Percentiles rank a stretch among this genome's conserved stretches.
phyloP scores from a whole-genome alignment of 345 rosid genomes.

The Passiflora organensis region DNA sequence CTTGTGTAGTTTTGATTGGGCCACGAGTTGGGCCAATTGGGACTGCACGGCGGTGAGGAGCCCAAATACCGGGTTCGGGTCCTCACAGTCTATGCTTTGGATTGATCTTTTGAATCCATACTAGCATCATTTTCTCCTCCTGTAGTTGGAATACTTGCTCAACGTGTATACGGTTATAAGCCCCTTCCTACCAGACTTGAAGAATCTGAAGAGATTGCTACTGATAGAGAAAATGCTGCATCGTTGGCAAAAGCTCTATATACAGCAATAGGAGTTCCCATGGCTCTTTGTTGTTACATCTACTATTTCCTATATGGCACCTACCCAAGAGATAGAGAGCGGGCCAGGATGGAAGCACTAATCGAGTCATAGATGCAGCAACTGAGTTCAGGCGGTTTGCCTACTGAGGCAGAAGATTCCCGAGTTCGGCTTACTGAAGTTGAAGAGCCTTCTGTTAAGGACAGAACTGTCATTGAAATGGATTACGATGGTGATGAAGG shows the following conservation, averaged over 20 bases:
- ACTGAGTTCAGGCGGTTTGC: conserved; percentile 10
- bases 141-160: conserved; percentile 71
- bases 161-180: conserved; percentile 71
- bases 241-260: conserved; percentile 78
- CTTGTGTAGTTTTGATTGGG: too few relatives aligned
- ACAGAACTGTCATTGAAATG: conserved; percentile 18
- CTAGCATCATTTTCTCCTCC: conserved; percentile 91
- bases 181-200: conserved; percentile 49
- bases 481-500: conserved; percentile 22
- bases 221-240: conserved; percentile 69
- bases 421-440: conserved; percentile 4
- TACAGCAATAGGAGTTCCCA: conserved; percentile 67
- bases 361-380: conserved; percentile 74
- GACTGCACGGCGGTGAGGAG: too few relatives aligned
- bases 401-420: conserved; percentile 1
- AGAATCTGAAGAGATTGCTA: conserved; percentile 39
- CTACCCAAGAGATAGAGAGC: conserved; percentile 71
- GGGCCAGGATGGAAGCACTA: conserved; percentile 71
- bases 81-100: too few relatives aligned
- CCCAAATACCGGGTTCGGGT: too few relatives aligned
- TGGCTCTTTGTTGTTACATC: conserved; percentile 68
- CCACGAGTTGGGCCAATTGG: too few relatives aligned
- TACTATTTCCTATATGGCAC: conserved; percentile 72
- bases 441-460: conserved; percentile 10
- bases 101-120: conserved; percentile 68